A percentile compares a stretch with the other conserved stretches of the same genome.
These are phyloP conservation scores for Salix exigua DNA, from an alignment of 345 rosid species.

Conservation along the genomic window DNA sequence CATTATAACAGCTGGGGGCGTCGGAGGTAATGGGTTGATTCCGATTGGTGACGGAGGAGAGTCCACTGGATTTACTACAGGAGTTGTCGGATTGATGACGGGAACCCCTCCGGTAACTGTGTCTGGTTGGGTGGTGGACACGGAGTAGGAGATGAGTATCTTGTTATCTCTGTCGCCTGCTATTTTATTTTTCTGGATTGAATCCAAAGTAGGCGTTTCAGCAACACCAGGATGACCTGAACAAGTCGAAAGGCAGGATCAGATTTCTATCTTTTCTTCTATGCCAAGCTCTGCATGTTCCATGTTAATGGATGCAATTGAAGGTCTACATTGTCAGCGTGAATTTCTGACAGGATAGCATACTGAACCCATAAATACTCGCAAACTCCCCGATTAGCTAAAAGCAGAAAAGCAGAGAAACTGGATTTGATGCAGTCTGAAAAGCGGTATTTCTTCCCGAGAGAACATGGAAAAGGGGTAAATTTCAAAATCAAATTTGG, in stretches of 20 bases:
- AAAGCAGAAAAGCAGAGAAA: neutral
- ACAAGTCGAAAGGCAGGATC: conserved; percentile 19
- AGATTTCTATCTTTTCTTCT: conserved; percentile 7
- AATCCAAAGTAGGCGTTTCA: conserved; percentile 31
- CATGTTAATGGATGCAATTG: neutral
- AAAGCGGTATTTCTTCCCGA: neutral
- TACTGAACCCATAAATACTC: neutral
- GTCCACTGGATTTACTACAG: conserved; percentile 38
- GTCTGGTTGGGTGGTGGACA: conserved; percentile 31
- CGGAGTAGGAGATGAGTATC: conserved; percentile 27
- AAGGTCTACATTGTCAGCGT: neutral
- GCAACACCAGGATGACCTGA: conserved; percentile 47
- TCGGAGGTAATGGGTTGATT: conserved; percentile 21
- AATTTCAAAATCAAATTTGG: neutral
- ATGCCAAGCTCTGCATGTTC: neutral
- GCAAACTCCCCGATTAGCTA: neutral
- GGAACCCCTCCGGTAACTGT: conserved; percentile 36
- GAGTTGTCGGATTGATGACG: conserved; percentile 65
- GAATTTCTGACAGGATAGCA: neutral
- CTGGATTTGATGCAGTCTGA: neutral
- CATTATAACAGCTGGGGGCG: conserved; percentile 4
- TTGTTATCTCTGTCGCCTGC: conserved; percentile 21
- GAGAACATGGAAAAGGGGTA: neutral
- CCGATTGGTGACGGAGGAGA: conserved; percentile 22
- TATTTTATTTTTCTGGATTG: conserved; percentile 21